phyloP scores from a whole-genome alignment of 2,329 filamentous ascomycete species.

The Botryotinia globosa region DNA sequence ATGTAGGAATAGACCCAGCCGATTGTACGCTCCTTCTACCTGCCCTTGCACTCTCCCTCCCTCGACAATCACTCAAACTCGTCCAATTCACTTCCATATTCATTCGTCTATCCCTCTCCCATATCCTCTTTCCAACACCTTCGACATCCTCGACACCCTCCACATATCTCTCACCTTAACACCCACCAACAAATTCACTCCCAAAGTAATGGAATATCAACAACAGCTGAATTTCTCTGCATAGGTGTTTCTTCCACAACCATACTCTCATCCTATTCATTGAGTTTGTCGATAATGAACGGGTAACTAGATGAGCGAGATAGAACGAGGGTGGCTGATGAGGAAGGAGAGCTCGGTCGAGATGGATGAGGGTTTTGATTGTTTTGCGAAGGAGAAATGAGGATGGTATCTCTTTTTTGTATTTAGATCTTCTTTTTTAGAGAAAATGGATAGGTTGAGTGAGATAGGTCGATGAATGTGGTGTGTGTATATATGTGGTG shows the following conservation, averaged over 20 bases:
- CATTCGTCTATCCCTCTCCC: background rate
- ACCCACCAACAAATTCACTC: background rate
- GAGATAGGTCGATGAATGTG: background rate
- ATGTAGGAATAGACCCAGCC: background rate
- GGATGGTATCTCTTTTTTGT: background rate
- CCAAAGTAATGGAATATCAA: background rate
- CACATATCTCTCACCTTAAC: background rate
- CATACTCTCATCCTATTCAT: background rate
- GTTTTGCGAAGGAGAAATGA: background rate
- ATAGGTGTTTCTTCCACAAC: background rate
- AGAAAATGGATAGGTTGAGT: background rate
- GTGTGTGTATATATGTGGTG: background rate
- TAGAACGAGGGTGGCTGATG: background rate
- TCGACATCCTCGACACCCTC: background rate
- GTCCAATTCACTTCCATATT: background rate
- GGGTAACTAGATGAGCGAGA: background rate
- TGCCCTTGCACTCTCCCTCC: background rate
- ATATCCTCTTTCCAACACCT: background rate
- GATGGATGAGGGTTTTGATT: background rate
- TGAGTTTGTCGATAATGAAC: background rate
- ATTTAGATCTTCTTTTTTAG: fast-evolving
- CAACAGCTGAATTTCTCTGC: background rate
- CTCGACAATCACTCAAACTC: background rate
- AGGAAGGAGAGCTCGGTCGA: background rate
- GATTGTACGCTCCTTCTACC: background rate